phyloP scores from a whole-genome alignment of 495 filamentous ascomycete species.

The Penicillium simplicissimum region DNA sequence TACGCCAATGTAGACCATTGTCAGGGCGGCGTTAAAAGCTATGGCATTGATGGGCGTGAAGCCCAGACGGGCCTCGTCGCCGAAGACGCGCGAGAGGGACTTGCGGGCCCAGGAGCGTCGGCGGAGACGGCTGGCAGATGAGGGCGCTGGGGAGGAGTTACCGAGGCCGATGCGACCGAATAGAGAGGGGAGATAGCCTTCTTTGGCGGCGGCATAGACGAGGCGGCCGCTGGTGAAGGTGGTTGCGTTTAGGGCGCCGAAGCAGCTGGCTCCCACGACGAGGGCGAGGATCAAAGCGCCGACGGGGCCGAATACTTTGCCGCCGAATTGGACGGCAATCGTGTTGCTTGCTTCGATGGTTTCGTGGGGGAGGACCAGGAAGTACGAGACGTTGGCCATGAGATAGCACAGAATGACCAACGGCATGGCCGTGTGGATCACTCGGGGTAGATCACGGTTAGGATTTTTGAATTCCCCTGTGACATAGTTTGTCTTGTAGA shows the following conservation, averaged over 20 bases:
- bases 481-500: constrained; percentile 80
- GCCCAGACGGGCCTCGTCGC: constrained; percentile 59
- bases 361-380: constrained; percentile 84
- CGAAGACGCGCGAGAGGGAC: constrained; percentile 57
- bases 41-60: constrained; percentile 92
- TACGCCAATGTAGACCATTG: constrained; percentile 71
- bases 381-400: constrained; percentile 88
- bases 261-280: constrained; percentile 82
- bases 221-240: constrained; percentile 91
- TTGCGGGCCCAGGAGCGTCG: constrained; percentile 60
- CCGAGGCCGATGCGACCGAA: constrained; percentile 81
- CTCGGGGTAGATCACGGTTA: constrained; percentile 83
- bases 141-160: constrained; percentile 34
- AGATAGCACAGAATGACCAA: constrained; percentile 89
- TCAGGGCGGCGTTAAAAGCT: constrained; percentile 72
- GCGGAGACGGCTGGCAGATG: constrained; percentile 46
- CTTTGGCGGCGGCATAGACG: constrained; percentile 91
- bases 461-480: constrained; percentile 94
- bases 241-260: constrained; percentile 92
- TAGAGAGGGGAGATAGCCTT: constrained; percentile 85
- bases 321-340: constrained; percentile 90
- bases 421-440: constrained; percentile 97
- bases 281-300: constrained; percentile 86
- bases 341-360: constrained; percentile 85
- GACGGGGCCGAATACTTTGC: constrained; percentile 80